phyloP scores from a whole-genome alignment of 2,329 filamentous ascomycete genomes.

The Seiridium cupressi region DNA sequence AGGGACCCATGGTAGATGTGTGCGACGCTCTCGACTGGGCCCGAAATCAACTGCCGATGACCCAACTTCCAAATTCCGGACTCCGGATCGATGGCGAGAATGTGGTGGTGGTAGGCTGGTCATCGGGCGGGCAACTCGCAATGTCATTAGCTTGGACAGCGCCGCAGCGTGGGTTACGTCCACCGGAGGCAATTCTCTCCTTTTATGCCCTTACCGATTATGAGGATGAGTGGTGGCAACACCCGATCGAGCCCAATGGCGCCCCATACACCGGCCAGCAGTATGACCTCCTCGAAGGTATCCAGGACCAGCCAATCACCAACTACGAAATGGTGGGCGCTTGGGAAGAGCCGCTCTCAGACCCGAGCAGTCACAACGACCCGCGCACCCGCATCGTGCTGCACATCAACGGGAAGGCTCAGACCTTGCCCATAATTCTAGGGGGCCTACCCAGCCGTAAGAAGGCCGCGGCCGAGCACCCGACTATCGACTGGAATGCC shows the following conservation, averaged over 20 bases:
- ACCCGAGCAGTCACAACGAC: slow-evolving; percentile 16
- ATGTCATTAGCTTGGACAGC: slow-evolving; percentile 40
- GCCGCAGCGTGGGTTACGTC: slow-evolving; percentile 19
- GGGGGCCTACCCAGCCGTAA: slow-evolving; percentile 18
- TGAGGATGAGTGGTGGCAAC: slow-evolving; percentile 14
- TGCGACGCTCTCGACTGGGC: slow-evolving; percentile 41
- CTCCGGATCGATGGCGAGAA: slow-evolving; percentile 23
- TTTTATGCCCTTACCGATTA: slow-evolving; percentile 39
- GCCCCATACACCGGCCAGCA: slow-evolving; percentile 11
- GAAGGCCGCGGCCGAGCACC: neutral
- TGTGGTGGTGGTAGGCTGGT: slow-evolving; percentile 46
- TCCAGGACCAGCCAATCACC: slow-evolving; percentile 22
- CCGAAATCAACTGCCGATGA: slow-evolving; percentile 24
- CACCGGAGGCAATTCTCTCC: slow-evolving; percentile 40
- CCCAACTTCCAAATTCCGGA: slow-evolving; percentile 12
- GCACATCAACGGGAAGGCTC: slow-evolving; percentile 28
- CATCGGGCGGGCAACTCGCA: slow-evolving; percentile 44
- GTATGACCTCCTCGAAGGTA: slow-evolving; percentile 26
- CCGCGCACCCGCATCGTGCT: slow-evolving; percentile 24
- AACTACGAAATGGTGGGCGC: slow-evolving; percentile 15
- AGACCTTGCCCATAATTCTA: slow-evolving; percentile 22
- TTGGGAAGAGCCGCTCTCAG: slow-evolving; percentile 7
- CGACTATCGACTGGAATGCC: slow-evolving; percentile 11
- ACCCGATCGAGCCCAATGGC: slow-evolving; percentile 15
- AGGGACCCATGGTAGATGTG: slow-evolving; percentile 45